Conservation (phyloP, 1,139 yeast genomes). For the Kodamaea sp. region DNA sequence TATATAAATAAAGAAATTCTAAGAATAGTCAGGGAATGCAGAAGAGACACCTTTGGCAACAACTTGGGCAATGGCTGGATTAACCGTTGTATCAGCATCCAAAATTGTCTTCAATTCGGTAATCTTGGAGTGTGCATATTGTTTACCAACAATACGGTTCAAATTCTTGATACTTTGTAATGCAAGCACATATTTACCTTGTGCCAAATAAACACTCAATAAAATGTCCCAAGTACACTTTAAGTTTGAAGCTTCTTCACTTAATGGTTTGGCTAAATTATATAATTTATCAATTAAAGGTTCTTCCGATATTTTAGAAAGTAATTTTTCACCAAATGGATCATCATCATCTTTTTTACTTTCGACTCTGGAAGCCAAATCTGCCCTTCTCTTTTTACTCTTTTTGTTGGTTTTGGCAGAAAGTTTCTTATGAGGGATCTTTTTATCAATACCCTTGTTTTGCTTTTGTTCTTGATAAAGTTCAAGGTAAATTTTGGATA, state of each 20-base stretch:
- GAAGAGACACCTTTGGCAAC: slow-evolving; percentile 39
- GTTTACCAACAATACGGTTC: slow-evolving; percentile 27
- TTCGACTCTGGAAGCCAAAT: slow-evolving; percentile 39
- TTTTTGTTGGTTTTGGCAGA: slow-evolving; percentile 34
- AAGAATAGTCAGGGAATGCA: slow-evolving; percentile 30
- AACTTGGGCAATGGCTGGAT: slow-evolving; percentile 45
- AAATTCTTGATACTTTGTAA: slow-evolving; percentile 42
- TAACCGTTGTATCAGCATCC: slow-evolving; percentile 26
- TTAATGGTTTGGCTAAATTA: slow-evolving; percentile 29
- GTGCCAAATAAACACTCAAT: slow-evolving; percentile 36
- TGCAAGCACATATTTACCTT: slow-evolving; percentile 47
- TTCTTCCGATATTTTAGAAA: slow-evolving; percentile 27
- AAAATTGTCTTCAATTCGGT: slow-evolving; percentile 23
- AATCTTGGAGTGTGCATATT: slow-evolving; percentile 18
- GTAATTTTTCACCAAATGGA: slow-evolving; percentile 43
- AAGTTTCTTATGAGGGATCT: slow-evolving; percentile 27
- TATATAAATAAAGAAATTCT: background rate
- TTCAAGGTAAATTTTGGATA: slow-evolving; percentile 55
- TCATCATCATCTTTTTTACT: slow-evolving; percentile 46
- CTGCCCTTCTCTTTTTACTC: slow-evolving; percentile 34
- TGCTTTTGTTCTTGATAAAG: slow-evolving; percentile 26
- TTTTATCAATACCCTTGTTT: slow-evolving; percentile 13
- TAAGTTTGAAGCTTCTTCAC: slow-evolving; percentile 34
- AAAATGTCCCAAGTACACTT: slow-evolving; percentile 35
- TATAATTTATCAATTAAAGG: slow-evolving; percentile 31